Base-by-base conservation (phyloP, 1,284 basidiomycete species). In the Exobasidium rhododendri region DNA sequence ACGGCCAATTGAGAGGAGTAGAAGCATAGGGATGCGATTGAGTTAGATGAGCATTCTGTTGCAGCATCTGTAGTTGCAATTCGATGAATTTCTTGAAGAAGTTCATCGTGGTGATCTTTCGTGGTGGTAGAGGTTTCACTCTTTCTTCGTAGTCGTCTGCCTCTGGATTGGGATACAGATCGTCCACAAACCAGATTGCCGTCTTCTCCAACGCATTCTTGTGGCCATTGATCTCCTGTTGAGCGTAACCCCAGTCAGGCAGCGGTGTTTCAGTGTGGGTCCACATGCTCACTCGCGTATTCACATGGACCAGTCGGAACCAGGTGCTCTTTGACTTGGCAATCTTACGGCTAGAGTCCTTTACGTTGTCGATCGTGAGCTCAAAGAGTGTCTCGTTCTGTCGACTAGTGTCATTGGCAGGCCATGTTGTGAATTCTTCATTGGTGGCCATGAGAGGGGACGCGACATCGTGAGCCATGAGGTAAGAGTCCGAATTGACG, bases 171-270 rank as follows among this genome's bases (percentile, higher is more conserved):
- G 83, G 83, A 14, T 92, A 80, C 59, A 99, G 88, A 44, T 91
- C 86, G 69, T 96, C 88, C 14, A 90, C 88, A 80, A 85, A 90
- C 96, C 96, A 99, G 24, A 87, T 85, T 1, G 89, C 88, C 11
- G 87, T 87, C 78, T 87, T 88, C 66, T 97, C 96, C 24, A 84
- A 81, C 4, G 88, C 83, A 63, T 91, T 93, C 84, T 97, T 99
- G 83, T 97, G 94, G 0, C 96, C 96, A 75, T 99, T 98, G 70
- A 99, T 87, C 78, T 98, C 96, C 76, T 97, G 93, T 81, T 98
- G 96, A 75, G 89, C 89, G 83, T 88, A 94, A 0, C 88, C 96
- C 96, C 96, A 98, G 1, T 94, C 93, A 0, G 96, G 96, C 11
- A 99, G 84, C 52, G 87, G 85, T 17, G 80, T 71, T 59, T 88